Evolutionary conservation across 2,329 filamentous ascomycete species (phyloP), one percentile per base, ranked within the genome.

Genomic region (Alternaria tenuissima): DNA sequence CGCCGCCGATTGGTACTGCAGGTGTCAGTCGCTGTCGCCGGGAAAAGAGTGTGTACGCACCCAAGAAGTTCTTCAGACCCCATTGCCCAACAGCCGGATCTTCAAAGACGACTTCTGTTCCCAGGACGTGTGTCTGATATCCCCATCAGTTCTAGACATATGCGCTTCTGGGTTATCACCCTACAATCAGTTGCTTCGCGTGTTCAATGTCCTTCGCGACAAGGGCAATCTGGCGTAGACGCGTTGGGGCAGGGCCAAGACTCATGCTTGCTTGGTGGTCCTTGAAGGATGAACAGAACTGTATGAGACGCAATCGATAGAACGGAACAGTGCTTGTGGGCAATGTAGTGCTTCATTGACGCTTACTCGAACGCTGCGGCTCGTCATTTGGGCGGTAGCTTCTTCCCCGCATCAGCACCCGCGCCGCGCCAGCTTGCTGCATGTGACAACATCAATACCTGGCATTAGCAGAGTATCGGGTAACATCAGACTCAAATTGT

Each of bases 1-100:
- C 80, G 41, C 81, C 80, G 4, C 81, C 80, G 4, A 82, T 68
- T 4, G 81, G 71, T 44, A 81, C 79, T 81, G 52, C 5, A 53
- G 26, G 22, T 28, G 48, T 65, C 26, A 63, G 57, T 42, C 1
- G 18, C 11, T 52, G 32, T 9, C 42, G 43, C 1, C 11, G 14
- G 9, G 9, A 36, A 11, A 20, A 20, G 11, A 49, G 20, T 18
- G 14, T n/a, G 22, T 9, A 53, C 63, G 7, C 62, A 80, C 79
- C 62, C 24, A 81, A 62, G 58, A 81, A 72, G 63, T 82, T 82
- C 62, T 77, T 74, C 34, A 81, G 60, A 0, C 80, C 80, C 70
- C 74, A 82, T 68, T 78, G 73, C 16, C 57, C 72, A 4, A 82
- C 78, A 3, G 61, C 60, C 14, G 76, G 71, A 57, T 81, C 80